phyloP scores from a whole-genome alignment of 441 rosid species.

The Gossypium gossypioides region DNA sequence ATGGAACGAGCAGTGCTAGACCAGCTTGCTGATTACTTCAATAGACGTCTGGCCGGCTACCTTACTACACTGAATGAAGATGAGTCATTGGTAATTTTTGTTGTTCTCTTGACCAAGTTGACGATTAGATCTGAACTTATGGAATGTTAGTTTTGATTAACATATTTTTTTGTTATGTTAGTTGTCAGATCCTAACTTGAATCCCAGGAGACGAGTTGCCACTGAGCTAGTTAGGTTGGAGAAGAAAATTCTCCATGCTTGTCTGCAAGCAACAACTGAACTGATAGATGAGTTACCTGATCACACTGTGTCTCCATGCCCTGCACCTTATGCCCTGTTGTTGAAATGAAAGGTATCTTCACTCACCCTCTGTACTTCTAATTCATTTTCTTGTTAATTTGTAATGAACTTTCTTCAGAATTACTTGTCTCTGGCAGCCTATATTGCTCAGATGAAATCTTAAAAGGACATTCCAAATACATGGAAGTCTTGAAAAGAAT shows the following conservation, averaged over 20 bases:
- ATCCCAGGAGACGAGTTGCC: slow-evolving; percentile 79
- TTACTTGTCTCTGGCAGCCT: neutral
- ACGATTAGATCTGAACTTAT: neutral
- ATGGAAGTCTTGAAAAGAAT: too few species aligned
- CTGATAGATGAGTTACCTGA: slow-evolving; percentile 69
- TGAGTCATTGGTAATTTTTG: slow-evolving; percentile 48
- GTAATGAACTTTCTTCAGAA: slow-evolving; percentile 10
- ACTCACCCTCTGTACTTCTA: slow-evolving; percentile 2
- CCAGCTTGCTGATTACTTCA: slow-evolving; percentile 77
- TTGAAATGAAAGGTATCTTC: slow-evolving; percentile 47
- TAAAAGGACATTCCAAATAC: too few species aligned
- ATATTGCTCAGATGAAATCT: neutral
- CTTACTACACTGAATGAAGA: slow-evolving; percentile 72
- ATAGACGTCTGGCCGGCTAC: slow-evolving; percentile 58
- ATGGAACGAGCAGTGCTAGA: slow-evolving; percentile 82
- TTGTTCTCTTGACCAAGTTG: slow-evolving; percentile 13
- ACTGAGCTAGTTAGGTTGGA: slow-evolving; percentile 76
- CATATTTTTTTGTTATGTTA: slow-evolving; percentile 17
- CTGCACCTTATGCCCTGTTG: slow-evolving; percentile 66
- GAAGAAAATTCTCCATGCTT: slow-evolving; percentile 78
- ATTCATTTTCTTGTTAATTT: neutral
- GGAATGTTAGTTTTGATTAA: slow-evolving; percentile 5
- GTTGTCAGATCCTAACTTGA: slow-evolving; percentile 65
- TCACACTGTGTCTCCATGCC: slow-evolving; percentile 67
- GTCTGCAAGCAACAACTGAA: slow-evolving; percentile 50